These are phyloP conservation scores for Hymenoscyphus albidus DNA, from an alignment of 2,329 filamentous ascomycete species.

Conservation along the genomic window DNA sequence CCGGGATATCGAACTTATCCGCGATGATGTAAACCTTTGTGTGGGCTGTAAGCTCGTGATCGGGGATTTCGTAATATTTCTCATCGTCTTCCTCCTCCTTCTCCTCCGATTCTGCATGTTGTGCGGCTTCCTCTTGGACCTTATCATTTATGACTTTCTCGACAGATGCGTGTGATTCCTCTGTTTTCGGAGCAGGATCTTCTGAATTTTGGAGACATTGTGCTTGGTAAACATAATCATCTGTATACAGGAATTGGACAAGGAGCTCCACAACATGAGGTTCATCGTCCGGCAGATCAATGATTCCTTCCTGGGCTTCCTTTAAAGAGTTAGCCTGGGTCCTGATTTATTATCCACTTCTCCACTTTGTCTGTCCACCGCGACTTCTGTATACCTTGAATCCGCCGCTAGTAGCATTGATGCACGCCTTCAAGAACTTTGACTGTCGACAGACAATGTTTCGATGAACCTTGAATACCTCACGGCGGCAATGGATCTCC, in stretches of 20 bases:
- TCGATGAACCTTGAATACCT: slow-evolving; percentile 21
- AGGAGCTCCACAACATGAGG: neutral
- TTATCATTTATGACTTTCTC: no score
- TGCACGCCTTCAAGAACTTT: slow-evolving; percentile 15
- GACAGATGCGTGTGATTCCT: no score
- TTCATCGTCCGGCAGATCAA: neutral
- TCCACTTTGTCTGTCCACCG: neutral
- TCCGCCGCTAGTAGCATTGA: slow-evolving; percentile 9
- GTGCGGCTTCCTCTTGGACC: no score
- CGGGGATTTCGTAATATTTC: no score
- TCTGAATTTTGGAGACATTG: no score
- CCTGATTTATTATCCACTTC: neutral
- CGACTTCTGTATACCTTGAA: neutral
- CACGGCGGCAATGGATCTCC: slow-evolving; percentile 19
- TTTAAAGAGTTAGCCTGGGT: neutral
- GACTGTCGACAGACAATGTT: slow-evolving; percentile 25
- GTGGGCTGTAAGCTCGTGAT: neutral
- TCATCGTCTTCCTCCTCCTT: no score
- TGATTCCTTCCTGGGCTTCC: neutral
- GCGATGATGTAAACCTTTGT: neutral
- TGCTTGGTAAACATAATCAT: neutral
- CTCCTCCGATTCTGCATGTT: no score
- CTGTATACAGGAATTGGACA: neutral
- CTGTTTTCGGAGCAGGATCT: no score
- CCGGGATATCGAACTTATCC: neutral